Conservation (phyloP, 208 protist genomes). For the Crithidia acanthocephali region DNA sequence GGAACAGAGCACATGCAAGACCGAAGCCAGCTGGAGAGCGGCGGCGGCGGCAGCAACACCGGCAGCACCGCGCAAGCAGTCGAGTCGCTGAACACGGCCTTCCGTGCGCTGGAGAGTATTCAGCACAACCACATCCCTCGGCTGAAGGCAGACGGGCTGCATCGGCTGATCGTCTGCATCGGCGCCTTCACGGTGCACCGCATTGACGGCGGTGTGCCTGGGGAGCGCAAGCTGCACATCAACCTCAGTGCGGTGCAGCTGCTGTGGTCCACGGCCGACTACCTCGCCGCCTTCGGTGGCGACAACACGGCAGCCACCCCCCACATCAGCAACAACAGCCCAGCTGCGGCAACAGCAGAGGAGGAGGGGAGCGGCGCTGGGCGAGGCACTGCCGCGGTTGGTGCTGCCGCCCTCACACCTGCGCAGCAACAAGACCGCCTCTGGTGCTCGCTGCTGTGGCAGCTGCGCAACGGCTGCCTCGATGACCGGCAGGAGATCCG, state of each 20-base stretch:
- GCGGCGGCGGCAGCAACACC: slow-evolving; percentile 1
- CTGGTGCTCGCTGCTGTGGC: slow-evolving; percentile 50
- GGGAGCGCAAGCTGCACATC: slow-evolving; percentile 62
- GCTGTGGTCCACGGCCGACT: slow-evolving; percentile 87
- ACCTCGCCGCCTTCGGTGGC: slow-evolving; percentile 44
- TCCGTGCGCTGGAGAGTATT: slow-evolving; percentile 71
- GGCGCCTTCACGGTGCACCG: slow-evolving; percentile 61
- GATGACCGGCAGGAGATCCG: slow-evolving; percentile 77
- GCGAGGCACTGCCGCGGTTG: too few relatives aligned
- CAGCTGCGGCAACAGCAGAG: slow-evolving; percentile 1
- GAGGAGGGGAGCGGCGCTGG: too few relatives aligned
- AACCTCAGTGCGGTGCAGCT: slow-evolving; percentile 89
- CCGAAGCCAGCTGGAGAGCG: not conserved
- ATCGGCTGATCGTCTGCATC: slow-evolving; percentile 57
- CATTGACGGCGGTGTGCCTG: slow-evolving; percentile 25
- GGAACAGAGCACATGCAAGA: too few relatives aligned
- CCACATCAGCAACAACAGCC: too few relatives aligned
- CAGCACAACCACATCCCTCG: slow-evolving; percentile 78
- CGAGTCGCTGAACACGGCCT: slow-evolving; percentile 54
- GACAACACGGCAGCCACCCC: too few relatives aligned
- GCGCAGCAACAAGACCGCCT: slow-evolving; percentile 27
- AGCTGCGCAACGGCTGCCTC: slow-evolving; percentile 55
- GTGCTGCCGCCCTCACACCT: not conserved
- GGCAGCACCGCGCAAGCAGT: slow-evolving; percentile 20
- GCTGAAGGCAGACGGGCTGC: slow-evolving; percentile 53